Base-by-base conservation (phyloP, 176 grass and related monocot genomes). In the Phyllostachys edulis region DNA sequence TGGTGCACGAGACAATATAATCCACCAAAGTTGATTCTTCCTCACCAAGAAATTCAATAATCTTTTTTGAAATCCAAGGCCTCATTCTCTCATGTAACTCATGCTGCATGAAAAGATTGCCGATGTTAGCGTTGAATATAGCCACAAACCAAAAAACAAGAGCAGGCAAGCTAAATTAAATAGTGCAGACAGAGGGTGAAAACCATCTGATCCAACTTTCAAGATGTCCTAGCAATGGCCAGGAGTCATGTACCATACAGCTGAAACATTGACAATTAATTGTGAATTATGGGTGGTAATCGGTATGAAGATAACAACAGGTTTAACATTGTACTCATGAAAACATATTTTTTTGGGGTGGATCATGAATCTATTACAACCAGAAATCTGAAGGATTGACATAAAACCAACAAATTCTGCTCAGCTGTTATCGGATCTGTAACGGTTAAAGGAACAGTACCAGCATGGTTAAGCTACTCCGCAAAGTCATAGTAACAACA, bases 1-100 rank as follows among this genome's bases (percentile, higher is more conserved):
- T 96, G 52, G 91, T 94, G 86, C 93, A 99, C 16, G 97, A 94
- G 21, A 99, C 90, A 60, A 99, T 99, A 60, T 96, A 99, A 42
- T 99, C 97, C 73, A 99, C 97, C 70, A 99, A 93, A n/a, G 93
- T 96, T 37, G 86, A 92, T 83, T 99, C 97, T 73, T 99, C 97
- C 84, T 99, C 97, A 1, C 97, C 97, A 76, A 99, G 93, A 85
- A 99, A 99, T 78, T 99, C 97, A 2, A 91, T 91, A 34, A 99
- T 99, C 84, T 99, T 99, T 73, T 94, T 99, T 57, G 97, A 94
- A 84, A 99, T 95, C 97, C 97, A 99, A 45, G 97, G 93, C 72
- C 88, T 96, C 93, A 99, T 96, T 80, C 97, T 94, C 84, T 94
- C 97, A 12, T 99, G 91, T 88, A 96, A 90, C 69, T 90, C 85